Conservation (phyloP, 23 red algal species). For the Gracilaria domingensis region DNA sequence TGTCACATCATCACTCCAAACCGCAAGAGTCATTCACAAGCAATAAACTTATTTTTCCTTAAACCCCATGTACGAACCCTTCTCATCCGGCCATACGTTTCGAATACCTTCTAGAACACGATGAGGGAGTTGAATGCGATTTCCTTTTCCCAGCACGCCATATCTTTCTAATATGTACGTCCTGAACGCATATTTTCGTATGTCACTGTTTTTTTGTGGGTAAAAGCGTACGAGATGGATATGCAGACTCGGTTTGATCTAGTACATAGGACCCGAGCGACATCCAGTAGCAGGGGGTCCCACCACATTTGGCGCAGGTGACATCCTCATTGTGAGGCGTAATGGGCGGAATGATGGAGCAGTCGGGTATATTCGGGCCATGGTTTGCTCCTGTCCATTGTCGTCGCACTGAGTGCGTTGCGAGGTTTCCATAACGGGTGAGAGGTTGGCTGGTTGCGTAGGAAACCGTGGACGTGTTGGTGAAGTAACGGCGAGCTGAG, state of each 20-base stretch:
- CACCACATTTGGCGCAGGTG: background rate
- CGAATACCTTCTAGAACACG: background rate
- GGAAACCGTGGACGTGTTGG: too few species aligned
- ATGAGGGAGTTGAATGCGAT: background rate
- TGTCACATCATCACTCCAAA: too few species aligned
- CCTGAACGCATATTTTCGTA: background rate
- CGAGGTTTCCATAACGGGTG: too few species aligned
- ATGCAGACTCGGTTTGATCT: background rate
- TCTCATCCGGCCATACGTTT: background rate
- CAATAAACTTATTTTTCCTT: background rate
- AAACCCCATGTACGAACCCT: background rate
- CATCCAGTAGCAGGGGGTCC: slow-evolving; percentile 7
- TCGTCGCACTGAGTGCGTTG: too few species aligned
- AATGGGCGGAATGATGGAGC: too few species aligned
- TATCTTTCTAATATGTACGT: background rate
- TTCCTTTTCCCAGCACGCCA: background rate
- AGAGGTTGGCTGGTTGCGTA: too few species aligned
- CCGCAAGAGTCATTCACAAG: too few species aligned
- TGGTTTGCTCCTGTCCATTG: too few species aligned
- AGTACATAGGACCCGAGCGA: background rate
- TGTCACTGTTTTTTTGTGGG: background rate
- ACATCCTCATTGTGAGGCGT: background rate
- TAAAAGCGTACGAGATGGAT: background rate
- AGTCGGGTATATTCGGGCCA: too few species aligned
- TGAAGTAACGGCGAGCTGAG: too few species aligned